Evolutionary conservation across 495 filamentous ascomycete species (phyloP).

Genomic region (Polyplosphaeria fusca): DNA sequence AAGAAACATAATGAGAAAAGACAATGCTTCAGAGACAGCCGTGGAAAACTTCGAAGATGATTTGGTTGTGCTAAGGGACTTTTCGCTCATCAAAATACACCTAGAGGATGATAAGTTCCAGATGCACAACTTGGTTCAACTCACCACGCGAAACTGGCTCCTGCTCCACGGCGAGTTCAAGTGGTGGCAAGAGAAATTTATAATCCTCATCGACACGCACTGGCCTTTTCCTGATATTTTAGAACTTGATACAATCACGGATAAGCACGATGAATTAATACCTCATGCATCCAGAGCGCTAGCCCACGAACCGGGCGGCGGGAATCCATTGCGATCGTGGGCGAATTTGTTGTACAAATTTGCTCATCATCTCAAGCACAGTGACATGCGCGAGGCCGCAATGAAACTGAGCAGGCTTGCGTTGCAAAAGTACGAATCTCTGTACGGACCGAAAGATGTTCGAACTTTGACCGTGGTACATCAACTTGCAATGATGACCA

Average conservation of each 20-base stretch:
- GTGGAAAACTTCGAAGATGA: slow-evolving; percentile 5
- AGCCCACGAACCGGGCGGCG: neutral
- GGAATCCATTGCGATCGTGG: neutral
- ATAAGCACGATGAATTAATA: neutral
- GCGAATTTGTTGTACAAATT: neutral
- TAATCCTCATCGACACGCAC: neutral
- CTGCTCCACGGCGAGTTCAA: neutral
- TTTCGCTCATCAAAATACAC: slow-evolving; percentile 6
- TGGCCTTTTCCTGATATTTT: neutral
- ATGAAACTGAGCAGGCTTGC: neutral
- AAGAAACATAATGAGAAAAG: neutral
- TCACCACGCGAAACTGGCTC: slow-evolving; percentile 15
- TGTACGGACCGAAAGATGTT: neutral
- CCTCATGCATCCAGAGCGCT: neutral
- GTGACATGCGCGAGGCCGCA: neutral
- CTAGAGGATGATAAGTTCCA: neutral
- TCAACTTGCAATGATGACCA: neutral
- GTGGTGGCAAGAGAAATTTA: slow-evolving; percentile 6
- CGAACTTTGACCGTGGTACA: neutral
- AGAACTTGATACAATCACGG: too few species aligned
- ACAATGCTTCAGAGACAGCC: neutral
- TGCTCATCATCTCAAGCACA: neutral
- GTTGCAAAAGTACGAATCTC: neutral
- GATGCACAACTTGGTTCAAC: slow-evolving; percentile 19
- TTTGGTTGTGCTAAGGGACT: slow-evolving; percentile 3